Conservation (phyloP, 2,329 filamentous ascomycete species). For the Pseudohalonectria lignicola region DNA sequence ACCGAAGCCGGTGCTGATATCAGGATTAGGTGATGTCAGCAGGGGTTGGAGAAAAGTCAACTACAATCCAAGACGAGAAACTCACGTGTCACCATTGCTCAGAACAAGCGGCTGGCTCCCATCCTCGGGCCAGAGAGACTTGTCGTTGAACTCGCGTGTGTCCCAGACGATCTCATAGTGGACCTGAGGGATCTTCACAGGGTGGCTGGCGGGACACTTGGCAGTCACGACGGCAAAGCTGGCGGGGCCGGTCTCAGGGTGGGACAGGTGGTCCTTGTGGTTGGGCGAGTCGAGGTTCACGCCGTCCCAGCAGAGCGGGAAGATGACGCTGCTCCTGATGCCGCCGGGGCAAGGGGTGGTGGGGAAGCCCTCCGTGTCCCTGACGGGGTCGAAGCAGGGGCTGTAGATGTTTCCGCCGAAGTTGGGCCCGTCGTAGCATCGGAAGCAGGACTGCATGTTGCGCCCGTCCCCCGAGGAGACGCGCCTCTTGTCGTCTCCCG, state of each 20-base stretch:
- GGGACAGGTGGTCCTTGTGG: slow-evolving; percentile 29
- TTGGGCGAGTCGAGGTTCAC: slow-evolving; percentile 29
- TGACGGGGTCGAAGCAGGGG: slow-evolving; percentile 25
- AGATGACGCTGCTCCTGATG: slow-evolving; percentile 30
- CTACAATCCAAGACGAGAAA: not conserved
- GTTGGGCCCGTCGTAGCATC: slow-evolving; percentile 25
- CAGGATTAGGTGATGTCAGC: not conserved
- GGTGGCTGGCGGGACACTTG: slow-evolving; percentile 12
- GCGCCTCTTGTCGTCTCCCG: slow-evolving; percentile 20
- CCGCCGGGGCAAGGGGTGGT: slow-evolving; percentile 25
- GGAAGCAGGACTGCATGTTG: slow-evolving; percentile 24
- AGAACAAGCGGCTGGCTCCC: slow-evolving; percentile 20
- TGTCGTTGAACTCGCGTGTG: slow-evolving; percentile 18
- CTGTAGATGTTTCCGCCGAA: slow-evolving; percentile 26
- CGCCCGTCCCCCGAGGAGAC: slow-evolving; percentile 13
- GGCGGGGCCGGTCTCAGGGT: slow-evolving; percentile 26
- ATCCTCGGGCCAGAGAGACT: slow-evolving; percentile 20
- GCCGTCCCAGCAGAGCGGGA: slow-evolving; percentile 36
- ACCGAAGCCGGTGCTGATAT: slow-evolving; percentile 18
- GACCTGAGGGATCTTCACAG: slow-evolving; percentile 8
- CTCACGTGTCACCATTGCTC: slow-evolving; percentile 15
- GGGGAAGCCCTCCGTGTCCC: slow-evolving; percentile 30
- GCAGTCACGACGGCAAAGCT: slow-evolving; percentile 20
- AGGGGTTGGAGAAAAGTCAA: not conserved
- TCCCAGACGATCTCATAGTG: slow-evolving; percentile 23